Percentiles rank a stretch among this genome's conserved stretches.
phyloP scores from a whole-genome alignment of 257 asterid genomes.

The Mitragyna speciosa region DNA sequence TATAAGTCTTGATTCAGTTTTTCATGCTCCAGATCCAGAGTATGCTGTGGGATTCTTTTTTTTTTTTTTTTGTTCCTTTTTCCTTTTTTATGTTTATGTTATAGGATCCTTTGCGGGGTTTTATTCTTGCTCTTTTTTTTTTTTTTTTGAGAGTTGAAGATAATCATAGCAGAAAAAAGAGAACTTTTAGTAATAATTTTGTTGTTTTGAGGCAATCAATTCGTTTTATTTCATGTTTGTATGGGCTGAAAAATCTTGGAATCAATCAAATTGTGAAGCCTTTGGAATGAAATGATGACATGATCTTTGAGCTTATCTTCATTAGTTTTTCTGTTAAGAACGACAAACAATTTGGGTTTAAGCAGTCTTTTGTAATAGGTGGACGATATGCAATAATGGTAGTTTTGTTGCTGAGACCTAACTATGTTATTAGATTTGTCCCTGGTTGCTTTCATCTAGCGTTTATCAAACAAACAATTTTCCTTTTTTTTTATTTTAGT shows the following conservation, averaged over 20 bases:
- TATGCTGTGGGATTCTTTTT: not conserved
- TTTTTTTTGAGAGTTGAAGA: too few species aligned
- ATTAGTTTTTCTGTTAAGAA: not conserved
- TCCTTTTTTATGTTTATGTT: not conserved
- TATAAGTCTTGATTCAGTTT: not conserved
- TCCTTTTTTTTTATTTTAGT: not conserved
- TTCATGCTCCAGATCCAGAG: constrained; percentile 15
- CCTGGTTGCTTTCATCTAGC: not conserved
- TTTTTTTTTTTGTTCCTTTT: too few species aligned
- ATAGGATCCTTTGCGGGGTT: not conserved
- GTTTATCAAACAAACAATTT: not conserved
- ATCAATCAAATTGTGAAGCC: not conserved
- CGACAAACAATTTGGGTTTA: not conserved
- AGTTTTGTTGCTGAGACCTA: not conserved
- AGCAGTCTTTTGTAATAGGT: not conserved
- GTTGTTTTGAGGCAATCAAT: not conserved
- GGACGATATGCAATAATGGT: not conserved
- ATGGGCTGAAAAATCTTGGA: not conserved
- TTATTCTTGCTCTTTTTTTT: not conserved
- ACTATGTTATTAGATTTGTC: not conserved
- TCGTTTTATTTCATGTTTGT: not conserved
- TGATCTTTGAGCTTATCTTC: not conserved
- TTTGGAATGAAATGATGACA: not conserved
- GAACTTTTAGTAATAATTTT: not conserved
- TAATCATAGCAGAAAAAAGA: not conserved